Evolutionary conservation across 129 eudicot genomes (phyloP), one percentile per base, ranked within the genome.

Genomic region (Flaveria linearis): DNA sequence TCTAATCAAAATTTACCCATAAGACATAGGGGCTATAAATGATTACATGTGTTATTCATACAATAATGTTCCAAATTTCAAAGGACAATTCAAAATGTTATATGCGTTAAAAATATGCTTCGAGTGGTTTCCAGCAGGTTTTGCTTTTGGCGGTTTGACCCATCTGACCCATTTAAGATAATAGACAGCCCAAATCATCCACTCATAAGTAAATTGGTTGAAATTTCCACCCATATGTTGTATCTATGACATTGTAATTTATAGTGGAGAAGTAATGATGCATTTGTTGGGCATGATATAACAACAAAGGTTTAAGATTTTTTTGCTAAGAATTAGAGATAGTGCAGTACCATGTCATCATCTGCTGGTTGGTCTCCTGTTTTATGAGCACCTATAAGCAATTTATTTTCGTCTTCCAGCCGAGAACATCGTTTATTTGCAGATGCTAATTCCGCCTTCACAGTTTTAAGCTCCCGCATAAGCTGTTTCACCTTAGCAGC

Each of bases 401-500:
- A 63, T 69, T 74, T 90, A 56, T 93, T 93, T 84, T 93, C 97
- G 76, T 90, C 98, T 85, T 93, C 96, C 36, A 93, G 82, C 82
- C 78, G 96, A 80, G 85, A 77, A 58, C 97, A 85, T 41, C 92
- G 84, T 68, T 85, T 82, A 66, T 88, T 85, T n/a, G 92, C 89
- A 76, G 77, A 82, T 6, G 92, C 89, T 33, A 93, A 85, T 76
- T 93, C 98, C 7, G 91, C 96, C 76, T 93, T 93, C 30, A 88
- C 83, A 28, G 87, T 86, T 81, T 93, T 93, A 46, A 93, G 89
- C 81, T 90, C 91, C 41, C 96, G 87, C 13, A 84, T 85, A 13
- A 93, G 96, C 13, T 86, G 77, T 76, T 93, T 93, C 49, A 88
- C 97, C 77, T 93, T 93, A 2, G 95, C 90, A 65, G 98, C 89